Conservation (phyloP, 441 rosid species). For the Adansonia madagascariensis region DNA sequence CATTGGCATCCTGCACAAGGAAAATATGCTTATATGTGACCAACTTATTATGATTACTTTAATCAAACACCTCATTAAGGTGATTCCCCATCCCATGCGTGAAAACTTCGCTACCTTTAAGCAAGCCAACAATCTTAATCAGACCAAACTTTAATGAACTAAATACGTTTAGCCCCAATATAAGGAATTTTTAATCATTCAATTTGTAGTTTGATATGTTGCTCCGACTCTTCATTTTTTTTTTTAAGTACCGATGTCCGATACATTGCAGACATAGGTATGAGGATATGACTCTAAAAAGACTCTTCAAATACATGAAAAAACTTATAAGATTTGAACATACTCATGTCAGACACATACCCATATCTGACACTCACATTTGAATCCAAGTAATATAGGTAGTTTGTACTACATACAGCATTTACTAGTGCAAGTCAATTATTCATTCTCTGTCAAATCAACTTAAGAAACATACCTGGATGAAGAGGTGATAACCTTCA, state of each 20-base stretch:
- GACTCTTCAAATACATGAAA: no score
- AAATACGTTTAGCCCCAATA: background rate
- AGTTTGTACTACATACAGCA: background rate
- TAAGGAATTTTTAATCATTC: background rate
- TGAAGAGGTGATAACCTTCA: constrained; percentile 89
- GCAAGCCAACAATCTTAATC: background rate
- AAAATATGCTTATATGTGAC: background rate
- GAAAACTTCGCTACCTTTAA: background rate
- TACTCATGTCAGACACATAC: no score
- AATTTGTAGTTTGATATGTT: no score
- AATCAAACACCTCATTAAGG: background rate
- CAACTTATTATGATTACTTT: background rate
- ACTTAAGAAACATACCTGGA: constrained; percentile 58
- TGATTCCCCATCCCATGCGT: background rate
- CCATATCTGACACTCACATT: no score
- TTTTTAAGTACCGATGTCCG: no score
- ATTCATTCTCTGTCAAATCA: background rate
- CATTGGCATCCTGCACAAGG: constrained; percentile 61
- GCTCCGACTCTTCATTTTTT: no score
- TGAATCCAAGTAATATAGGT: no score
- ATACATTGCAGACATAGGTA: no score
- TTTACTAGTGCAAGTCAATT: background rate
- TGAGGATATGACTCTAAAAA: no score
- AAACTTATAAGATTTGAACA: no score
- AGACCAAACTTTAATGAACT: background rate